Percentiles rank a stretch among this genome's conserved stretches.
These are phyloP conservation scores for Delonix regia DNA, from an alignment of 306 rosid genomes.

Conservation along the genomic window DNA sequence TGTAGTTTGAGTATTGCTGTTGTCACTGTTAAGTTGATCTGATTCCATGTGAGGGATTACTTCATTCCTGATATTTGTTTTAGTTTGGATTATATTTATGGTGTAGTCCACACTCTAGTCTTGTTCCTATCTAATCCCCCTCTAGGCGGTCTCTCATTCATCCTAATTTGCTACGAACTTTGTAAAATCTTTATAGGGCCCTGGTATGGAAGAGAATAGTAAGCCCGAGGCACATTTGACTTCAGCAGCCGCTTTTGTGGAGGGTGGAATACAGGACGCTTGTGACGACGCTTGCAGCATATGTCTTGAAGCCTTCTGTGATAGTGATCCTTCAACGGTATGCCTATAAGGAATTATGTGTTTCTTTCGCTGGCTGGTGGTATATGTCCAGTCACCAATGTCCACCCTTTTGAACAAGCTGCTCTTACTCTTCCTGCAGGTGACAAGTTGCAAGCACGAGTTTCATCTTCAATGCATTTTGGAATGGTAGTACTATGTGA, in stretches of 20 bases:
- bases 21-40: background rate
- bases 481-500: conserved; percentile 68
- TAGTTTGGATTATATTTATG: background rate
- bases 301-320: conserved; percentile 83
- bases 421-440: conserved; percentile 48
- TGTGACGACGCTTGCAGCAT: conserved; percentile 97
- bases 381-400: too few species aligned
- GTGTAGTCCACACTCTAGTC: background rate
- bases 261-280: conserved; percentile 97
- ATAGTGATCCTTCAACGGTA: conserved; percentile 95
- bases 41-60: background rate
- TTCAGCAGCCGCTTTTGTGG: conserved; percentile 94
- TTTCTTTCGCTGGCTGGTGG: conserved; percentile 10
- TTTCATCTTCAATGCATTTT: conserved; percentile 98
- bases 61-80: background rate
- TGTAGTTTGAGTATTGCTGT: background rate
- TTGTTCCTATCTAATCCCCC: background rate
- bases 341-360: background rate
- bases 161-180: background rate
- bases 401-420: conserved; percentile 20
- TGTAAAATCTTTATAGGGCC: conserved; percentile 41
- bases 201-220: conserved; percentile 56
- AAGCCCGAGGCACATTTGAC: conserved; percentile 80
- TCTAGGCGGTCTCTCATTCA: background rate
- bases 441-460: conserved; percentile 89